Base-by-base conservation (phyloP, 176 grass and related monocot genomes). In the Ananas comosus region DNA sequence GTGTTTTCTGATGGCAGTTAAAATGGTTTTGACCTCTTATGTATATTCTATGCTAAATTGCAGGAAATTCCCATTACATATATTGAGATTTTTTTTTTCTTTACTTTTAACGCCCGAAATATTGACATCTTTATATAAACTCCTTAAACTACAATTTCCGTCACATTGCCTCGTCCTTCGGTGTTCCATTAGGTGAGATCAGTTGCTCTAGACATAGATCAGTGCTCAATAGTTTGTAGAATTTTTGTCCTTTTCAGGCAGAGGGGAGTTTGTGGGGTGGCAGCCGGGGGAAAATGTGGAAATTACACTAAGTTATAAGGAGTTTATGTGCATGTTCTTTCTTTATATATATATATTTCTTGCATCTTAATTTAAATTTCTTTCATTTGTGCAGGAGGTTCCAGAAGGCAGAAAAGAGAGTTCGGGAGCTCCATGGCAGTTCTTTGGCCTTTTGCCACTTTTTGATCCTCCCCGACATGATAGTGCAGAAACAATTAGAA, bases 381-480 rank as follows among this genome's bases (percentile, higher is more conserved):
- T 70, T 25, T 64, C 5, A 13, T 69, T 72, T 64, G 69, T 79
- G 29, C 77, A 96, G 91, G 84, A 91, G 88, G 91, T 96, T 68
- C 79, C 84, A 64, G 91, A 96, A 9, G 81, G 87, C 53, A 96
- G 76, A 73, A 96, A 96, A 83, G 91, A 96, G 33, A 91, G 87
- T 72, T 49, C 82, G 12, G 91, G 91, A 49, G 87, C 81, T 52
- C 84, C 91, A 59, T 96, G 91, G 91, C 85, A 91, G 50, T 96
- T 96, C 72, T 68, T 96, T 3, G 91, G 87, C 25, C 87, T 96
- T 64, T 74, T 96, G 80, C 91, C 91, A 23, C 91, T 96, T 74
- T 96, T 96, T 76, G 91, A 96, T 42, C 91, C 91, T 12, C 91
- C 91, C 16, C 78, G 91, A 65, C 91, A 91, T 87, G 91, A 96